These are phyloP conservation scores for Ceratobasidium sp. DNA, from an alignment of 1,284 basidiomycete genomes.

Conservation along the genomic window DNA sequence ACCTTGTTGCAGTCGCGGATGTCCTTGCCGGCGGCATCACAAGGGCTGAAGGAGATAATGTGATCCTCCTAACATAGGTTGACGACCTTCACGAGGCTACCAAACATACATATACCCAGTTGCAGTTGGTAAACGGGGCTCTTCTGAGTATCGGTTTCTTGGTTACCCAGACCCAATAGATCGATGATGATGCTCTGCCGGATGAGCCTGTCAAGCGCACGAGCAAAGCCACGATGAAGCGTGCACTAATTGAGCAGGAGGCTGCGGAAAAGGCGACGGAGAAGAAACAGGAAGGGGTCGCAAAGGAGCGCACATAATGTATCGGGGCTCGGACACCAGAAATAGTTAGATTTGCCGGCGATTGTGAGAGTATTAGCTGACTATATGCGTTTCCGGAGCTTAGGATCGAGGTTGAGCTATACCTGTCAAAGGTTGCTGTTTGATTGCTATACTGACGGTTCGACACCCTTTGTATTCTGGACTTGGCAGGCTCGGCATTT, in stretches of 20 bases:
- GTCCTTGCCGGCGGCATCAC: not conserved
- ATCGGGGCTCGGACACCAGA: too few species aligned
- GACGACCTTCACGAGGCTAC: not conserved
- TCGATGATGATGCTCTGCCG: not conserved
- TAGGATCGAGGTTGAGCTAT: conserved; percentile 19
- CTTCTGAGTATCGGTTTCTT: too few species aligned
- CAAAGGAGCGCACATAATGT: not conserved
- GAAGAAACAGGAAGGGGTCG: not conserved
- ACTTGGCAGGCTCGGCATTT: not conserved
- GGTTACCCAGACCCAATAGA: not conserved
- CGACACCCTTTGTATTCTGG: conserved; percentile 24
- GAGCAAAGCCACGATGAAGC: not conserved
- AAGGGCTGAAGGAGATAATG: not conserved
- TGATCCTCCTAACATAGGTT: conserved; percentile 6
- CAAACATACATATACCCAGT: not conserved
- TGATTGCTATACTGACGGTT: not conserved
- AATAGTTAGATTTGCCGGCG: too few species aligned
- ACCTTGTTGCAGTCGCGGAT: conserved; percentile 2
- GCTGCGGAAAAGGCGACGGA: too few species aligned
- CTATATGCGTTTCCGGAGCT: conserved; percentile 20
- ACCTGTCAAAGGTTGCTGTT: conserved; percentile 12
- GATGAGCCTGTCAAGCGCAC: not conserved
- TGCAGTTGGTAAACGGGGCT: not conserved
- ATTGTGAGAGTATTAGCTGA: too few species aligned
- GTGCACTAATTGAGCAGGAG: not conserved